These are phyloP conservation scores for Cryptococcus hybrid DNA, from an alignment of 1,284 basidiomycete species.

Conservation along the genomic window DNA sequence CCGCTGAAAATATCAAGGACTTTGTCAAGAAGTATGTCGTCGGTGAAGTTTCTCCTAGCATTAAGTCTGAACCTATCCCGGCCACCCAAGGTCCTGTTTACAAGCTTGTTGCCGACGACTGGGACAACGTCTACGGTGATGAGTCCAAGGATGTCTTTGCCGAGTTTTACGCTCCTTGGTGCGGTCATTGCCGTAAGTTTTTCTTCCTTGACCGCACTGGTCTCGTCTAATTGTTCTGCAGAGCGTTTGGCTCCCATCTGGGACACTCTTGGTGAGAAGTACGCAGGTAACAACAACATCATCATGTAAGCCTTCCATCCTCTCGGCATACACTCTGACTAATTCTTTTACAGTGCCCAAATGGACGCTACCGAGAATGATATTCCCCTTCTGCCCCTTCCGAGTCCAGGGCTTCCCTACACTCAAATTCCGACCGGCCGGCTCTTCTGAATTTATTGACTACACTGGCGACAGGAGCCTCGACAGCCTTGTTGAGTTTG, in stretches of 20 bases:
- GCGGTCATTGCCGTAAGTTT: constrained; percentile 49
- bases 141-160: constrained; percentile 92
- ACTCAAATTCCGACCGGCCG: constrained; percentile 94
- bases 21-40: constrained; percentile 67
- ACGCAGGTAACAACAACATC: constrained; percentile 74
- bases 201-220: constrained; percentile 1
- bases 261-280: constrained; percentile 88
- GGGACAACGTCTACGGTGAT: constrained; percentile 81
- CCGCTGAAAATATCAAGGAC: constrained; percentile 55
- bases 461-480: constrained; percentile 88
- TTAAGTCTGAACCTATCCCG: constrained; percentile 91
- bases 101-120: constrained; percentile 84
- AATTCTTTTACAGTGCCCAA: constrained; percentile 66
- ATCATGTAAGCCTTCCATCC: constrained; percentile 62
- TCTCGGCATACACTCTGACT: neutral
- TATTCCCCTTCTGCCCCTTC: constrained; percentile 85
- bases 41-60: constrained; percentile 73
- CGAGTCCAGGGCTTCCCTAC: constrained; percentile 83
- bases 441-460: constrained; percentile 80
- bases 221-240: constrained; percentile 8
- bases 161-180: constrained; percentile 98
- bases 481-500: constrained; percentile 79
- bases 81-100: constrained; percentile 82
- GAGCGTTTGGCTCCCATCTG: constrained; percentile 83
- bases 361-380: constrained; percentile 98